A percentile compares a stretch with the other conserved stretches of the same genome.
Conservation (phyloP, 306 rosid species). For the Abrus precatorius region DNA sequence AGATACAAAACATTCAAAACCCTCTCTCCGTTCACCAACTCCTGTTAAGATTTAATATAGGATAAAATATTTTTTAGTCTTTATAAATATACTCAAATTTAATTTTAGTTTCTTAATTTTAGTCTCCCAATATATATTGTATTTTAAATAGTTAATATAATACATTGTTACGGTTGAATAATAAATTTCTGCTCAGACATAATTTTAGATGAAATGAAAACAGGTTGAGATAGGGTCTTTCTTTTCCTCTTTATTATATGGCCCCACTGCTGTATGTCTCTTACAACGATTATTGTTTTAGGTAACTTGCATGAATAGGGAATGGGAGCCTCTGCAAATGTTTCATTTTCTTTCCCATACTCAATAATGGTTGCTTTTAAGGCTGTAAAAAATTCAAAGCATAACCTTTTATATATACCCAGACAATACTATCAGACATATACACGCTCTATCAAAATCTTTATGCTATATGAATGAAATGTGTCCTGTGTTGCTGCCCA, state of each 20-base stretch:
- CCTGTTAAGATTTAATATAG: no score
- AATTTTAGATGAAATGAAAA: slow-evolving; percentile 20
- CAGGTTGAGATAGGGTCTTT: neutral
- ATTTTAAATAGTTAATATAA: no score
- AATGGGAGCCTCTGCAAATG: slow-evolving; percentile 42
- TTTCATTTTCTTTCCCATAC: slow-evolving; percentile 46
- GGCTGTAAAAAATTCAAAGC: slow-evolving; percentile 47
- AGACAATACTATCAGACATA: slow-evolving; percentile 46
- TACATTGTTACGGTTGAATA: neutral
- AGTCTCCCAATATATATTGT: no score
- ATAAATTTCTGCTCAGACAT: neutral
- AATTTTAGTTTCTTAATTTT: no score
- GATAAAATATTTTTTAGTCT: no score
- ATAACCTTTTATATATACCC: slow-evolving; percentile 42
- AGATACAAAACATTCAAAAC: neutral
- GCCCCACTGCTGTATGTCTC: slow-evolving; percentile 32
- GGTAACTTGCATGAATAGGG: slow-evolving; percentile 43
- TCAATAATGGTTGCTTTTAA: slow-evolving; percentile 49
- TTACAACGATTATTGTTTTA: slow-evolving; percentile 15
- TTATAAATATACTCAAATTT: no score
- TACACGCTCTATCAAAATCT: slow-evolving; percentile 46
- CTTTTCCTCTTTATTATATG: slow-evolving; percentile 27
- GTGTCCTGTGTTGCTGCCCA: slow-evolving; percentile 37
- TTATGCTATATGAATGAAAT: slow-evolving; percentile 38
- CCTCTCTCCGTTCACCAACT: no score